Conservation (phyloP, 2,329 filamentous ascomycete species). For the Pseudofabraea citricarpa region DNA sequence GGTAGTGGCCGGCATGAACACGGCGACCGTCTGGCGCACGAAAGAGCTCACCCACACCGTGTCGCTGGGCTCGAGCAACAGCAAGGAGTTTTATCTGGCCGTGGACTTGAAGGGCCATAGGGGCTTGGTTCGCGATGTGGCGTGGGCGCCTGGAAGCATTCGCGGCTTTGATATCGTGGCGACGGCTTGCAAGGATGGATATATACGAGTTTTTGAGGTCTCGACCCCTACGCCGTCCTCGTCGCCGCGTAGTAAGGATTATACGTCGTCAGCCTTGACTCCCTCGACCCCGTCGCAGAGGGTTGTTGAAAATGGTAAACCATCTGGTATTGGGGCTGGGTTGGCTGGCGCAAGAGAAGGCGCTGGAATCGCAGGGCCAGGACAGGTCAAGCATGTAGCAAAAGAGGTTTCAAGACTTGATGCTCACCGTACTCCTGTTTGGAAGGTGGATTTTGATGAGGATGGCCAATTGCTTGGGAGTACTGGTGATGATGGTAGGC, state of each 20-base stretch:
- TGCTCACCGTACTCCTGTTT: slow-evolving; percentile 65
- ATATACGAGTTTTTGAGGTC: slow-evolving; percentile 81
- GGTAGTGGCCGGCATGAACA: slow-evolving; percentile 81
- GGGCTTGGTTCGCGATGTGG: slow-evolving; percentile 77
- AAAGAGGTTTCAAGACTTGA: slow-evolving; percentile 63
- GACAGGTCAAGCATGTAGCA: slow-evolving; percentile 59
- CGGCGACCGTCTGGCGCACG: slow-evolving; percentile 79
- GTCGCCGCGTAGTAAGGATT: background rate
- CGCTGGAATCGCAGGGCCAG: slow-evolving; percentile 44
- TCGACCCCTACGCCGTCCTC: slow-evolving; percentile 46
- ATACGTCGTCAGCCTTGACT: background rate
- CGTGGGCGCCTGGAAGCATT: slow-evolving; percentile 90
- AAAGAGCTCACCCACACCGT: slow-evolving; percentile 46
- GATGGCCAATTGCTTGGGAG: slow-evolving; percentile 70
- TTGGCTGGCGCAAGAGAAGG: slow-evolving; percentile 37
- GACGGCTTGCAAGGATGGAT: slow-evolving; percentile 88
- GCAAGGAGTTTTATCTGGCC: slow-evolving; percentile 80
- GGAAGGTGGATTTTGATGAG: slow-evolving; percentile 68
- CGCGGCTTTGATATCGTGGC: slow-evolving; percentile 87
- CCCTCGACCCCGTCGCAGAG: slow-evolving; percentile 13
- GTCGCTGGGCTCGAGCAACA: slow-evolving; percentile 50
- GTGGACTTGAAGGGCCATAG: slow-evolving; percentile 70
- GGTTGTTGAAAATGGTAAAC: slow-evolving; percentile 21
- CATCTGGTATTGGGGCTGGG: slow-evolving; percentile 49
- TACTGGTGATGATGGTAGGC: slow-evolving; percentile 69